Conservation (phyloP, 352 stramenopile genomes). For the Phytopythium cucurbitacearum region DNA sequence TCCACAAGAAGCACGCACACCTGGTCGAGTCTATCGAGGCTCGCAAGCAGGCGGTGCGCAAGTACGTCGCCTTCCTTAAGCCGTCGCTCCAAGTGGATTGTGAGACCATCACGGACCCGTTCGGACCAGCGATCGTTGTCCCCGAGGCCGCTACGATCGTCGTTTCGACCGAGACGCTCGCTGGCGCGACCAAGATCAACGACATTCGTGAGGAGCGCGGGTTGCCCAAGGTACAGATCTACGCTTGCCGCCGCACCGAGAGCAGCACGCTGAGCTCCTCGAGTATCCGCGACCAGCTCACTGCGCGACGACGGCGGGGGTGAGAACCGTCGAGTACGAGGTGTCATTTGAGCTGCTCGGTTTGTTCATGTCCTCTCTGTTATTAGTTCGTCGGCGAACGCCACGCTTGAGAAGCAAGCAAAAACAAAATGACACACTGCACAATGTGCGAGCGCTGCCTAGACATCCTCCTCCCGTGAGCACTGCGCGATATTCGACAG, state of each 20-base stretch:
- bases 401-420: too few species aligned
- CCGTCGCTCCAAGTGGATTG: slow-evolving; percentile 59
- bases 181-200: slow-evolving; percentile 82
- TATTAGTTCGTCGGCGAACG: too few species aligned
- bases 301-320: slow-evolving; percentile 11
- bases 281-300: slow-evolving; percentile 73
- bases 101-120: slow-evolving; percentile 80
- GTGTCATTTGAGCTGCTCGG: too few species aligned
- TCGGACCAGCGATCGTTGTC: slow-evolving; percentile 81
- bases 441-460: too few species aligned
- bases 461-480: too few species aligned
- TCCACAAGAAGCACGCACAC: slow-evolving; percentile 65
- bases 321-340: too few species aligned
- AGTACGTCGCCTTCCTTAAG: slow-evolving; percentile 66
- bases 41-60: slow-evolving; percentile 49
- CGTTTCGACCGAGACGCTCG: slow-evolving; percentile 81
- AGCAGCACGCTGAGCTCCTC: slow-evolving; percentile 81
- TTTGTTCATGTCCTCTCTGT: too few species aligned
- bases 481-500: too few species aligned
- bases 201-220: slow-evolving; percentile 54
- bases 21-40: slow-evolving; percentile 62
- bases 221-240: slow-evolving; percentile 61
- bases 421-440: too few species aligned
- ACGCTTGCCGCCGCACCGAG: slow-evolving; percentile 77
- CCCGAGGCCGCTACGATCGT: slow-evolving; percentile 67